Evolutionary conservation across 768 basidiomycete species (phyloP), one percentile per base, ranked within the genome.

Genomic region (Leccinum uliginosum): DNA sequence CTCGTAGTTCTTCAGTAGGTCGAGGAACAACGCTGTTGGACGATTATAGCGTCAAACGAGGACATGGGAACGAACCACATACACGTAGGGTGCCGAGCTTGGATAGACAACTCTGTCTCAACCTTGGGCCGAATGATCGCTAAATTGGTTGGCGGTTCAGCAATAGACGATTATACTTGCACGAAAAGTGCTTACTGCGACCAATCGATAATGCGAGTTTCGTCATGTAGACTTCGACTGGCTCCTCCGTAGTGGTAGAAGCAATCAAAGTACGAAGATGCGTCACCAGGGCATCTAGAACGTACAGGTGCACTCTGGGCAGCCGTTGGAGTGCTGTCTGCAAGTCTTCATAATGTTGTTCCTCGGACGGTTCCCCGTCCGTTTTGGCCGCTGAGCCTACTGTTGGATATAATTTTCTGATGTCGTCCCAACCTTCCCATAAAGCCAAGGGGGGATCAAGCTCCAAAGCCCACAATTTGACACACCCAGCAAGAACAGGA

Each of bases 391-490:
- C 67, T 10, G 83, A 80, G 24, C 87, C 85, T 53, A 90, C 82
- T 73, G 76, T 80, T 6, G 92, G 93, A 65, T 97, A 98, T n/a
- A 97, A 61, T 60, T 84, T 86, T 54, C 91, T 82, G 59, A 95
- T 78, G 29, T 97, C 94, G 44, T 95, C 93, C 90, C 94, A 98
- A 46, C 88, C 84, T 65, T 95, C 92, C 78, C 87, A 96, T 48
- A 89, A 74, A 17, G 84, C 81, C 11, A 97, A 70, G 26, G 96
- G 93, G 8, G 92, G 91, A 66, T 93, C 85, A 26, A 98, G 80
- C 70, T 98, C 95, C n/a, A 97, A 77, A 23, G 86, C 68, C 91
- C 93, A 98, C 14, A 98, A 74, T 73, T 95, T 98, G 66, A 95
- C 73, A 14, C 85, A 78, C 54, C 86, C 85, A 2, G 95, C 94